Conservation (phyloP, 1,284 basidiomycete genomes). For the Fomes fomentarius region DNA sequence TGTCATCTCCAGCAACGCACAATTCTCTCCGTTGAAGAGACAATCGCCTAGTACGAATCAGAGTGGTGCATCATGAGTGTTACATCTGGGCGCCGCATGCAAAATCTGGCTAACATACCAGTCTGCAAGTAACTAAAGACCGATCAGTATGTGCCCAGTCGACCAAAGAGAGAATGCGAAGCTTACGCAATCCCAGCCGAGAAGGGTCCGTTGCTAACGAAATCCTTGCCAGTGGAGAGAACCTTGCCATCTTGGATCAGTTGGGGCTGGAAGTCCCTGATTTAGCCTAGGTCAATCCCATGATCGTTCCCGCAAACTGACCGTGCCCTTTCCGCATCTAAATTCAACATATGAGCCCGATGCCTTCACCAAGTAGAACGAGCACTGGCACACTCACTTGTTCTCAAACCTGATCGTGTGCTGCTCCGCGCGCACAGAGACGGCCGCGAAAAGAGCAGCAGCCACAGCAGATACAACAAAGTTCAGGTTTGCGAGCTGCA, state of each 20-base stretch:
- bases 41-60: slow-evolving; percentile 33
- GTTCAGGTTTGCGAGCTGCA: slow-evolving; percentile 32
- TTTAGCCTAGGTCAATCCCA: no score
- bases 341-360: no score
- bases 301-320: no score
- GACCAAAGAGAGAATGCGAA: slow-evolving; percentile 22
- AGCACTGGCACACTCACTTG: slow-evolving; percentile 35
- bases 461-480: slow-evolving; percentile 31
- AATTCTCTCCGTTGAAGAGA: slow-evolving; percentile 45
- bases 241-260: slow-evolving; percentile 36
- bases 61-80: background rate
- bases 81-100: background rate
- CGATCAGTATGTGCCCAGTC: background rate
- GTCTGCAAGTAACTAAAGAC: slow-evolving; percentile 34
- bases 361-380: no score
- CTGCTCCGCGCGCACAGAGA: slow-evolving; percentile 35
- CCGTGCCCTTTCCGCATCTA: slow-evolving; percentile 43
- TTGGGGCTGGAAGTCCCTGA: no score
- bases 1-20: slow-evolving; percentile 46
- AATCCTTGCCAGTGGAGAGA: slow-evolving; percentile 38
- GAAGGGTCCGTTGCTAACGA: slow-evolving; percentile 33
- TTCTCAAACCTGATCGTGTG: slow-evolving; percentile 43
- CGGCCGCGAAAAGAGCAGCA: slow-evolving; percentile 28
- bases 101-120: slow-evolving; percentile 22
- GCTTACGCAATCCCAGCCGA: slow-evolving; percentile 39